These are phyloP conservation scores for Colletotrichum shisoi DNA, from an alignment of 2,329 filamentous ascomycete species.

Conservation along the genomic window DNA sequence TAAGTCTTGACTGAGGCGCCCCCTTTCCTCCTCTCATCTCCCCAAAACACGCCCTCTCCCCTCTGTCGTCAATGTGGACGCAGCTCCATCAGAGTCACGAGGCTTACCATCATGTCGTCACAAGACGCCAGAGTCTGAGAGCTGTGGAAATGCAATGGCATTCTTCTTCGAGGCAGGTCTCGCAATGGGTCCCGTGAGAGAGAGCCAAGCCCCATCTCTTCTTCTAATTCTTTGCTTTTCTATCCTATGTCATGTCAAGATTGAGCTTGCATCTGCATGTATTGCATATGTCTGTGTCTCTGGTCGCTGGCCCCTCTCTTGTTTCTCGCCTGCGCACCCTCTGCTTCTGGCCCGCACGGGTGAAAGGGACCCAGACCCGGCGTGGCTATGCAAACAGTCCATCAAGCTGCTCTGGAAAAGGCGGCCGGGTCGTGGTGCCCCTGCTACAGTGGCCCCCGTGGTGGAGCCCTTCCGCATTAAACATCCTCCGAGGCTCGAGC, in stretches of 20 bases:
- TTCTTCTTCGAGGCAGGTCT: constrained; percentile 27
- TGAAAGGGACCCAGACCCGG: constrained; percentile 39
- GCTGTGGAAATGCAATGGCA: constrained; percentile 4
- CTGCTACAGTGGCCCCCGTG: constrained; percentile 26
- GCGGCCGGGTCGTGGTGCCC: constrained; percentile 7
- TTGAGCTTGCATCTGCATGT: constrained; percentile 24
- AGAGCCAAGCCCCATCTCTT: constrained; percentile 20
- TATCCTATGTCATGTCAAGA: constrained; percentile 12
- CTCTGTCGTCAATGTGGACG: background rate
- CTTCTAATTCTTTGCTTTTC: constrained; percentile 12
- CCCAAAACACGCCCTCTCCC: background rate
- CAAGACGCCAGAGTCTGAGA: constrained; percentile 21
- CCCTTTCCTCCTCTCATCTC: constrained; percentile 15
- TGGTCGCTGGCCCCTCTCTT: background rate
- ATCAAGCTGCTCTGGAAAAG: constrained; percentile 20
- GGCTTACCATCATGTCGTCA: constrained; percentile 4
- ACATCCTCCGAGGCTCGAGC: constrained; percentile 15
- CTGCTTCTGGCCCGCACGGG: constrained; percentile 25
- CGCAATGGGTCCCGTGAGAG: constrained; percentile 30
- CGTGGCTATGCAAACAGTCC: constrained; percentile 33
- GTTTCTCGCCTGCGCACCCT: constrained; percentile 9
- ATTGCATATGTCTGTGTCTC: constrained; percentile 10
- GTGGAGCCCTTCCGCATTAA: constrained; percentile 24
- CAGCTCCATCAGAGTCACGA: constrained; percentile 14
- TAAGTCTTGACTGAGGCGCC: constrained; percentile 2